These are phyloP conservation scores for Ustilago cynodontis DNA, from an alignment of 1,284 basidiomycete species.

Conservation along the genomic window DNA sequence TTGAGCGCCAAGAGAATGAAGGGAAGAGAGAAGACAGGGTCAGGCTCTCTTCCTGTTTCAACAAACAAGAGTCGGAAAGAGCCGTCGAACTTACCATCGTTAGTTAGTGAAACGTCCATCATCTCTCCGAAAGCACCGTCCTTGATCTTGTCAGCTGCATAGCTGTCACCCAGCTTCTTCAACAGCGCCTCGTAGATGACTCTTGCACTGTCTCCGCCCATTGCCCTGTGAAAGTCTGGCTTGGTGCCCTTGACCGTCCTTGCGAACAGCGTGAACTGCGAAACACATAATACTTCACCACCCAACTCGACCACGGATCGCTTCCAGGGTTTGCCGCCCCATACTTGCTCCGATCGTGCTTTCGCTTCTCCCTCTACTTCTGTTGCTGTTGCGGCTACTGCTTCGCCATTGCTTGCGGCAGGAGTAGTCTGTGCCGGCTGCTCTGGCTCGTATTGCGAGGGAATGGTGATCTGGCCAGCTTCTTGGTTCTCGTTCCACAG, in stretches of 20 bases:
- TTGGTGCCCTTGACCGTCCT: slow-evolving; percentile 65
- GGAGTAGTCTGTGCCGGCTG: not conserved
- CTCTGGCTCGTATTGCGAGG: slow-evolving; percentile 45
- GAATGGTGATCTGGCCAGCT: slow-evolving; percentile 36
- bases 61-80: not conserved
- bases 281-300: slow-evolving; percentile 66
- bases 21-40: not conserved
- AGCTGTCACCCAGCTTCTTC: slow-evolving; percentile 45
- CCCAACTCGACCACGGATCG: slow-evolving; percentile 60
- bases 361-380: slow-evolving; percentile 15
- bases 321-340: slow-evolving; percentile 64
- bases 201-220: slow-evolving; percentile 53
- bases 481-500: slow-evolving; percentile 64
- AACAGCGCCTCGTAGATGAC: slow-evolving; percentile 61
- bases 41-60: not conserved
- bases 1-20: not conserved
- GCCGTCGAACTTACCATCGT: slow-evolving; percentile 56
- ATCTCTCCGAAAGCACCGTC: slow-evolving; percentile 67
- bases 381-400: not conserved
- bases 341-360: slow-evolving; percentile 50
- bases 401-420: slow-evolving; percentile 4
- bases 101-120: slow-evolving; percentile 67
- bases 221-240: slow-evolving; percentile 66
- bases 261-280: slow-evolving; percentile 67
- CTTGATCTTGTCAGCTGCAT: slow-evolving; percentile 52